Conservation (phyloP, 176 grass and related monocot species). For the Bothriochloa decipiens region DNA sequence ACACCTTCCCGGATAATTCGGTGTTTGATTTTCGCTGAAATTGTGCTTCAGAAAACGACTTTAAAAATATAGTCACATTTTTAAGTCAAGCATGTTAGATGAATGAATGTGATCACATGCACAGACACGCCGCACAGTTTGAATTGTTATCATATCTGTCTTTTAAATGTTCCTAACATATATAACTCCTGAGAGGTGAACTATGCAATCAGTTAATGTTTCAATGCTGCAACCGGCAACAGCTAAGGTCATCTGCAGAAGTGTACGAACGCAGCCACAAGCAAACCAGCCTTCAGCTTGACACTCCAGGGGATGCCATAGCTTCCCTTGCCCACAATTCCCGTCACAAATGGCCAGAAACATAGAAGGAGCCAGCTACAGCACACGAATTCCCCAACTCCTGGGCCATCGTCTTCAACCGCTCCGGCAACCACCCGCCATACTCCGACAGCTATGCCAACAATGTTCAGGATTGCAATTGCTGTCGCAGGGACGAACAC, state of each 20-base stretch:
- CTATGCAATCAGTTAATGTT: too few relatives aligned
- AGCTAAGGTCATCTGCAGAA: slow-evolving; percentile 10
- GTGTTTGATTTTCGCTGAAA: too few relatives aligned
- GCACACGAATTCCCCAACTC: slow-evolving; percentile 42
- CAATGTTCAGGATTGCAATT: slow-evolving; percentile 36
- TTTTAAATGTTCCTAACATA: not conserved
- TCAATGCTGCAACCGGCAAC: too few relatives aligned
- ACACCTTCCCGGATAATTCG: too few relatives aligned
- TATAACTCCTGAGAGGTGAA: too few relatives aligned
- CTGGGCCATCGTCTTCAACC: not conserved
- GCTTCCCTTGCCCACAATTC: slow-evolving; percentile 43
- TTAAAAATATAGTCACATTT: too few relatives aligned
- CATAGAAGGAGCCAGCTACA: slow-evolving; percentile 42
- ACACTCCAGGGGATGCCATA: slow-evolving; percentile 58
- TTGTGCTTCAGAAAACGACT: too few relatives aligned
- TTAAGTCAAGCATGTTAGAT: too few relatives aligned
- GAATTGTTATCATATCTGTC: not conserved
- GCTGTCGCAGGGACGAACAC: slow-evolving; percentile 49
- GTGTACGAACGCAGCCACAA: slow-evolving; percentile 39
- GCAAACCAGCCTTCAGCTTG: slow-evolving; percentile 40
- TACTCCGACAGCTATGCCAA: not conserved
- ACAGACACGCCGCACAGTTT: not conserved
- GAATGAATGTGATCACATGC: not conserved
- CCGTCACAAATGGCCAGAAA: slow-evolving; percentile 57
- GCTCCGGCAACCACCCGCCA: not conserved